A percentile compares a stretch with the other conserved stretches of the same genome.
These are phyloP conservation scores for Gnetum montanum DNA, from an alignment of 75 land plant species.

Conservation along the genomic window DNA sequence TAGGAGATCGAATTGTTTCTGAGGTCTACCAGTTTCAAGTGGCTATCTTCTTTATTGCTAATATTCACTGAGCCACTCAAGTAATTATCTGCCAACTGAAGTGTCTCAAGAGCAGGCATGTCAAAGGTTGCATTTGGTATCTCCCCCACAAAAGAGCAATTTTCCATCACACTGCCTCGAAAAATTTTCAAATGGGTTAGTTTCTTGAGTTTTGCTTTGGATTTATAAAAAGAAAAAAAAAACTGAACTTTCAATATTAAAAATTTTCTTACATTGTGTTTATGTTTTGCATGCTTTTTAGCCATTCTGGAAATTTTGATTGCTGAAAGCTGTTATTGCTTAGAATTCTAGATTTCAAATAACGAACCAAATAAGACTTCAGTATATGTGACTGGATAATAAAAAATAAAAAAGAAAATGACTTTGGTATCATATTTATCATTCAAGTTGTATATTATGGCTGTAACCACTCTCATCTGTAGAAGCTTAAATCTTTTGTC, in stretches of 20 bases:
- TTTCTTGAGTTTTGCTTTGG: too few relatives aligned
- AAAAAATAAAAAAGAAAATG: too few relatives aligned
- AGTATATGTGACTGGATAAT: too few relatives aligned
- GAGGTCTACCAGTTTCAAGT: constrained; percentile 34
- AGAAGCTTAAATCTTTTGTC: too few relatives aligned
- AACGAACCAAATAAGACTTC: too few relatives aligned
- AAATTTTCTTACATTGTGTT: constrained; percentile 3
- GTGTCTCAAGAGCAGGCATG: background rate
- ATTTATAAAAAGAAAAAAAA: too few relatives aligned
- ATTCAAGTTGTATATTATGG: too few relatives aligned
- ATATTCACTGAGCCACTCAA: constrained; percentile 37
- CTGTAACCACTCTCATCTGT: too few relatives aligned
- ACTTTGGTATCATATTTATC: too few relatives aligned
- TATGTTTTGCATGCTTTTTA: background rate
- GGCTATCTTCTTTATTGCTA: constrained; percentile 15
- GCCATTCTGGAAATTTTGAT: background rate
- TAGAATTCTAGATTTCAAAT: background rate
- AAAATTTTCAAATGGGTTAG: too few relatives aligned
- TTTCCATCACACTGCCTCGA: background rate
- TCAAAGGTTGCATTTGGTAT: background rate
- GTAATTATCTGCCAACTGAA: constrained; percentile 32
- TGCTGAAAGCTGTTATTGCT: background rate
- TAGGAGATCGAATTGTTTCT: constrained; percentile 31
- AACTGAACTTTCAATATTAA: too few relatives aligned
- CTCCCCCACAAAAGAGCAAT: background rate